Evolutionary conservation across 495 filamentous ascomycete genomes (phyloP).

Genomic region (Eremomyces bilateralis): DNA sequence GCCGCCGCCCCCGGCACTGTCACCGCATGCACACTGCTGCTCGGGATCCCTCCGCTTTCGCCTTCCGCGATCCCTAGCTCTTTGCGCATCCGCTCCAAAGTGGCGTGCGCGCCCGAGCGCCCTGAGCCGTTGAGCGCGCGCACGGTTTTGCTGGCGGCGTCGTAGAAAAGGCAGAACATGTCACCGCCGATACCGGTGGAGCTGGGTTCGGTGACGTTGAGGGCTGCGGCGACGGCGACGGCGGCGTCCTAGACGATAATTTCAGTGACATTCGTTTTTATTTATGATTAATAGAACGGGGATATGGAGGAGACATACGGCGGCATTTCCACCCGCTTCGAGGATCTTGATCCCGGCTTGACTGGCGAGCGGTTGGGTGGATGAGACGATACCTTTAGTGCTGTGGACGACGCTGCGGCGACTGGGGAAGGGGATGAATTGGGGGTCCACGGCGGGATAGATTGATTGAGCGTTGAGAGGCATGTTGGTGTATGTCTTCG

Average conservation of each 20-base stretch:
- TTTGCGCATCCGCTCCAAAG: conserved; percentile 43
- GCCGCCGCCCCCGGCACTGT: conserved; percentile 82
- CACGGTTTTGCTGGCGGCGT: conserved; percentile 59
- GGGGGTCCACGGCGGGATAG: conserved; percentile 38
- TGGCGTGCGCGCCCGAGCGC: conserved; percentile 45
- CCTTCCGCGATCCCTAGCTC: conserved; percentile 46
- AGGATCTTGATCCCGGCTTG: conserved; percentile 72
- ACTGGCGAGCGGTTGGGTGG: conserved; percentile 75
- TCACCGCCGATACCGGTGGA: conserved; percentile 96
- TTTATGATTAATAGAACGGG: background rate
- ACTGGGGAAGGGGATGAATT: conserved; percentile 52
- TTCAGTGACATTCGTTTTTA: conserved; percentile 14
- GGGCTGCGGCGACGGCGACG: conserved; percentile 67
- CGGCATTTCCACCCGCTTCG: conserved; percentile 76
- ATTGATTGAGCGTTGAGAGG: conserved; percentile 36
- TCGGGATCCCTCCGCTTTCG: conserved; percentile 42
- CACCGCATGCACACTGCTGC: conserved; percentile 54
- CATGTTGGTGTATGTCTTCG: conserved; percentile 20
- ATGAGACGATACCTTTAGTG: conserved; percentile 78
- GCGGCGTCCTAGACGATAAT: conserved; percentile 55
- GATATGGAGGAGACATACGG: conserved; percentile 25
- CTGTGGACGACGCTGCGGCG: conserved; percentile 84
- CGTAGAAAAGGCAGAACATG: conserved; percentile 93
- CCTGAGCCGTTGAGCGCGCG: conserved; percentile 83
- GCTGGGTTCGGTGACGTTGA: conserved; percentile 86